phyloP scores from a whole-genome alignment of 176 grass and related monocot species.

The Sorghum bicolor region Sorghum_bicolor_NCBIv3 NC_012870.2:79985001-79985500 shows the following conservation, averaged over 20 bases:
- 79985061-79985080: conserved; percentile 70
- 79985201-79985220: neutral
- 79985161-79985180: conserved; percentile 48
- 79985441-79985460: conserved; percentile 65
- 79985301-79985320: conserved; percentile 54
- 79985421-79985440: conserved; percentile 38
- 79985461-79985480: conserved; percentile 59
- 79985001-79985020: neutral
- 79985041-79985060: conserved; percentile 54
- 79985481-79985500: conserved; percentile 34
- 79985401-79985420: conserved; percentile 24
- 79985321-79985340: conserved; percentile 45
- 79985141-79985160: neutral
- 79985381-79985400: conserved; percentile 41
- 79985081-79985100: conserved; percentile 62
- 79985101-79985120: conserved; percentile 37
- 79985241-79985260: conserved; percentile 44
- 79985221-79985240: conserved; percentile 27
- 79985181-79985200: conserved; percentile 43
- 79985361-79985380: conserved; percentile 43
- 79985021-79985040: neutral
- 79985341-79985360: conserved; percentile 45
- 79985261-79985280: neutral
- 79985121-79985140: neutral
- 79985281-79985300: conserved; percentile 36